Base-by-base conservation (phyloP, 179 eudicot species). In the Spinacia oleracea region DNA sequence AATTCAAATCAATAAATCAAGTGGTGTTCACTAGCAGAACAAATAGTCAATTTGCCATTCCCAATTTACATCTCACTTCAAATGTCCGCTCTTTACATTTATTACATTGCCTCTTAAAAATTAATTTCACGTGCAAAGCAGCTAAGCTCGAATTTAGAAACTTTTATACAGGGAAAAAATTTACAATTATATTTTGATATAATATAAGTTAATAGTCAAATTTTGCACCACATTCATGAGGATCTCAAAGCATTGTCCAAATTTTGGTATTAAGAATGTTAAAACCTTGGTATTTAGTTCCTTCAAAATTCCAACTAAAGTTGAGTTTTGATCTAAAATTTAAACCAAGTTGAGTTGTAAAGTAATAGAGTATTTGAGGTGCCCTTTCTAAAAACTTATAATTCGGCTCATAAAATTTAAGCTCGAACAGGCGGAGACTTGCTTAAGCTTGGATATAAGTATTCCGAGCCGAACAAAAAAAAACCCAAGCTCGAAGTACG, bases 1-100 rank as follows among this genome's bases (percentile, higher is more conserved):
- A 81, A 68, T 64, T 72, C 31, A 48, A 46, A 68, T 34, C 69
- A 73, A 56, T 46, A 66, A 3, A 74, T 74, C 23, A 59, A 40
- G 42, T 1, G 7, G n/a, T n/a, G 32, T 53, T 66, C 62, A 67
- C 62, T 45, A 48, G 70, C 16, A 78, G 9, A 11, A 29, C 51
- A 42, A 20, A 34, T 42, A 10, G 5, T 40, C 74, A 16, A 25
- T 25, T 14, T 50, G 58, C 21, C 72, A n/a, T 53, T 63, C 23
- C 72, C 69, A 32, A 59, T 48, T 48, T 76, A 25, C 38, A 50
- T 16, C 48, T 51, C 63, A 74, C 5, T 64, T 40, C 45, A 34
- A 16, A 32, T 60, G 32, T 27, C 15, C 32, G 12, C 27, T 60
- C 32, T 25, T 11, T 29, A 12, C 25, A 29, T 53, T 18, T 5